Evolutionary conservation across 1,284 basidiomycete species (phyloP), one percentile per base, ranked within the genome.

Genomic region (Rhodofomes roseus): DNA sequence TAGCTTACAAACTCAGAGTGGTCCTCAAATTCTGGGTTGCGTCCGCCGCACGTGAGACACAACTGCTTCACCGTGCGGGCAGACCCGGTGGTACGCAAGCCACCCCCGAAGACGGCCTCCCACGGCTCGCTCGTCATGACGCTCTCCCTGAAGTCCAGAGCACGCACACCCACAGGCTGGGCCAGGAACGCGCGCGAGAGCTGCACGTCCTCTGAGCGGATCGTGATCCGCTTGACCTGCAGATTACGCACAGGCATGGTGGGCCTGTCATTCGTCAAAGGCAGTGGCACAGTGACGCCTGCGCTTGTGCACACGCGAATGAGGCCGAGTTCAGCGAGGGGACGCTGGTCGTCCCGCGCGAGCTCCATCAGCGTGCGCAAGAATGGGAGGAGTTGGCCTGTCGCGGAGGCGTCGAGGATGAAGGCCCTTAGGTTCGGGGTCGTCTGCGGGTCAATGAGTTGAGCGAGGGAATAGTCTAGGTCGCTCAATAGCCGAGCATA

Each of bases 361-460:
- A 53, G 23, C 23, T 9, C 25, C 20, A 11, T 4, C 34, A 55
- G 36, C 40, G 54, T 43, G 18, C 11, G 1, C 23, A 39, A 34
- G 18, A 55, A 43, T 6, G 40, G 27, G 9, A 46, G 43, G 16
- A 20, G 14, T 7, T 11, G 55, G 25, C 43, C 43, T 5, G 29
- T 44, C n/a, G 41, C 29, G 40, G 41, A 44, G 40, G 55, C 55
- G 43, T 56, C 55, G 41, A 56, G 40, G 55, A 56, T 39, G 55
- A 56, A 56, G 29, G 43, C 36, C n/a, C 20, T 12, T 18, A 56
- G 31, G 31, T 46, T 9, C n/a, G 25, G 18, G 8, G 25, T 11
- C 25, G 16, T 39, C 9, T 39, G 12, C 9, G 16, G 39, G 20
- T 1, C 20, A 25, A 55, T 1, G 18, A 55, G 36, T 25, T 55